Evolutionary conservation across 2,329 filamentous ascomycete genomes (phyloP), one percentile per base, ranked within the genome.

Genomic region (Fusarium sacchari): DNA sequence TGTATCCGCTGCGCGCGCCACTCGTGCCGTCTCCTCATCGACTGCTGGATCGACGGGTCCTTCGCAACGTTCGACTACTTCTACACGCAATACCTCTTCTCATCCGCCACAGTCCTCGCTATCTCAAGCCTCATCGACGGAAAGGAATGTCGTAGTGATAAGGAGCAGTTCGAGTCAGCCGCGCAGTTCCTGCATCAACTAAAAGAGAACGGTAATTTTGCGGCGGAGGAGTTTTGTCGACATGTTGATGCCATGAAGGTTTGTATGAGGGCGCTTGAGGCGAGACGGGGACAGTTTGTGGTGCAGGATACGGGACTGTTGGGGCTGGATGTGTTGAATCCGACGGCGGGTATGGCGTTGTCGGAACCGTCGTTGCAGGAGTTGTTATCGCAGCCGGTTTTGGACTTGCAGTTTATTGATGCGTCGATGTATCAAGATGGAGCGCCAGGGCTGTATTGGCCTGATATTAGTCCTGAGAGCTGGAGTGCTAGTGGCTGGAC

Each of bases 21-120:
- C 39, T 86, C 85, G 0, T 82, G 81, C 49, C 80, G 80, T 0
- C 76, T 87, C 0, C 76, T 87, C 0, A 83, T 81, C 6, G 80
- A 85, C 11, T 81, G 81, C 18, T 87, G 85, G 86, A 82, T 86
- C 5, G 81, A 85, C 37, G 86, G 86, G 0, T 82, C 84, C 0
- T 86, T 86, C 60, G 78, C 82, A 1, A 86, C 82, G 0, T 86
- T 87, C 50, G 85, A 86, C 65, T 86, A 85, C 74, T 84, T 84
- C 52, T 81, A 83, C 73, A 83, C 83, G 0, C 84, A 86, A 52
- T 86, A 85, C 44, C 81, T 87, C 32, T 87, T 87, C 74, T 84
- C 85, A 0, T 81, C 84, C 0, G 80, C 83, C 5, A 85, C 82
- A 0, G 81, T 86, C 9, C 80, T 87, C 5, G 84, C 83, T 1